These are phyloP conservation scores for Pugionium dolabratum DNA, from an alignment of 345 rosid genomes.

Conservation along the genomic window DNA sequence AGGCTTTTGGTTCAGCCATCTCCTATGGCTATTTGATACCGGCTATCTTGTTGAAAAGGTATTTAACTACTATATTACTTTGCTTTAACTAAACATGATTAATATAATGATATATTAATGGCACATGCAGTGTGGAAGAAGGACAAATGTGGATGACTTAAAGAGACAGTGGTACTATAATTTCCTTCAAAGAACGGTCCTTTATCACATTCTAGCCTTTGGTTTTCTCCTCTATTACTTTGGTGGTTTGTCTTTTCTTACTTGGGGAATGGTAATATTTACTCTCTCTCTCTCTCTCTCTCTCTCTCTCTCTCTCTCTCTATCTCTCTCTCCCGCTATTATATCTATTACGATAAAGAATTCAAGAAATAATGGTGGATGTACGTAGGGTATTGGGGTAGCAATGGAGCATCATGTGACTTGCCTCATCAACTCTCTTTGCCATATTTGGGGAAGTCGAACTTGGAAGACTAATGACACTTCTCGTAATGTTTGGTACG, in stretches of 20 bases:
- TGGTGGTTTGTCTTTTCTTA: conserved; percentile 41
- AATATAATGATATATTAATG: conserved; percentile 3
- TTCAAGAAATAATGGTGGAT: no score
- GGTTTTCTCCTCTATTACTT: conserved; percentile 38
- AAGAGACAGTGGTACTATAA: conserved; percentile 43
- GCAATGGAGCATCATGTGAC: conserved; percentile 43
- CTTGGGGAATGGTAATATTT: conserved; percentile 43
- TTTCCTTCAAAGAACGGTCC: conserved; percentile 41
- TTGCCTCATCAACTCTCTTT: conserved; percentile 39
- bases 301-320: no score
- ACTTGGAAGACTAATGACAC: conserved; percentile 44
- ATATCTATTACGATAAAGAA: no score
- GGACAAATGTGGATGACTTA: conserved; percentile 42
- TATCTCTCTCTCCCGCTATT: no score
- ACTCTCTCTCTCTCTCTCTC: not conserved
- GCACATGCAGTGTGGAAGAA: conserved; percentile 39
- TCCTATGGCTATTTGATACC: no score
- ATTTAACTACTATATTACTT: no score
- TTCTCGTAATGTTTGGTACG: conserved; percentile 46
- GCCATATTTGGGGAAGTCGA: conserved; percentile 44
- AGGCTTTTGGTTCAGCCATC: no score
- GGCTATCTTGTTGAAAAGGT: no score
- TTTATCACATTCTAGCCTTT: conserved; percentile 35
- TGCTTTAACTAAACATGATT: not conserved
- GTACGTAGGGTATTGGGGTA: conserved; percentile 38